Evolutionary conservation across 2,329 filamentous ascomycete species (phyloP), one percentile per base, ranked within the genome.

Genomic region (Fusarium sp.): DNA sequence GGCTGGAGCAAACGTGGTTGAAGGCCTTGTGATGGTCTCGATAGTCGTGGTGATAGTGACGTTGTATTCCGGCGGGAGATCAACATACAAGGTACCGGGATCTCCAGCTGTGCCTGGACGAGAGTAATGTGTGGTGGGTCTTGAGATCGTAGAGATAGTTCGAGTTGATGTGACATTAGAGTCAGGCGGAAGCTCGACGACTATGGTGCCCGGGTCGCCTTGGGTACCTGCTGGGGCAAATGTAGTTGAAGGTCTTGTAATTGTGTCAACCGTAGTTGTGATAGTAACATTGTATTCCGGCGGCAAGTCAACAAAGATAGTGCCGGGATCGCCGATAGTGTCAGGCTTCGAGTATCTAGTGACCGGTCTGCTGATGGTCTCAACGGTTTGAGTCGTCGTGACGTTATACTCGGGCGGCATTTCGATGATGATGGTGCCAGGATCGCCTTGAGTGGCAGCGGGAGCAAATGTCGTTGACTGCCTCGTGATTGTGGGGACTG

Each of bases 221-320:
- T 50, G 65, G 2, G 48, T 47, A 3, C 26, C 65, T 10, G 70
- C 64, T 15, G 59, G 45, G 12, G 55, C 47, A 38, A 62, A 73
- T 6, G 69, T 70, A 2, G 69, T 73, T n/a, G 51, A 61, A 11
- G 53, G 42, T 26, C 54, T 48, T 5, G 55, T 69, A 12, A 69
- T 65, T 4, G 70, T 59, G 32, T 53, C 56, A 10, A 73, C 15
- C 9, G 57, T 65, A 4, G 59, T 39, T 4, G 68, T 71, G 5
- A 39, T 17, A 4, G 68, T 71, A 4, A 71, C 66, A 30, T 71
- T 71, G 6, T 70, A 69, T 9, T 70, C 44, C 8, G 66, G 66
- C 30, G 68, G 68, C 8, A 70, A 44, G 24, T 71, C 66, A 18
- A 71, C 44, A 2, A 48, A 48, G 6, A 71, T 28, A 4, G 68